These are phyloP conservation scores for Hemileccinum rubropunctum DNA, from an alignment of 768 basidiomycete genomes.

Conservation along the genomic window DNA sequence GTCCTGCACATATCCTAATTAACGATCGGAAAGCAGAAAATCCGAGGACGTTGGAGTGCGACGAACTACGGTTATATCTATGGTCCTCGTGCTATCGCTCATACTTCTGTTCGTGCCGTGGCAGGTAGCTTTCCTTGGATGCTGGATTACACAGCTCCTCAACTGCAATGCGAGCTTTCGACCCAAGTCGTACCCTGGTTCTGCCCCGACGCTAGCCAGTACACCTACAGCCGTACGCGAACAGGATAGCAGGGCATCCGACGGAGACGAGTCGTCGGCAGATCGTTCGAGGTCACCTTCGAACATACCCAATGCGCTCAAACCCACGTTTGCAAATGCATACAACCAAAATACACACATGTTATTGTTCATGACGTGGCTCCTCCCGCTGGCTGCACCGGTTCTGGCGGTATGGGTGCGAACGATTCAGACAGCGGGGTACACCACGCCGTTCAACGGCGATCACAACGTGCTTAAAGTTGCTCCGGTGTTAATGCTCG, in stretches of 20 bases:
- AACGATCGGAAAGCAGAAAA: slow-evolving; percentile 9
- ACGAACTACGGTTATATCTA: slow-evolving; percentile 53
- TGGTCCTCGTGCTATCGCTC: slow-evolving; percentile 57
- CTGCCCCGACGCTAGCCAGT: slow-evolving; percentile 23
- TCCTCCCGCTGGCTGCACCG: slow-evolving; percentile 74
- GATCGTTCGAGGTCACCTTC: background rate
- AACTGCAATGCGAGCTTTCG: slow-evolving; percentile 47
- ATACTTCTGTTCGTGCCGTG: slow-evolving; percentile 82
- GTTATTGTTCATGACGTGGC: slow-evolving; percentile 74
- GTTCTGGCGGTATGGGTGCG: slow-evolving; percentile 88
- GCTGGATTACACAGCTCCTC: slow-evolving; percentile 75
- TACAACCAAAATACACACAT: slow-evolving; percentile 57
- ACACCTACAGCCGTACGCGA: slow-evolving; percentile 24
- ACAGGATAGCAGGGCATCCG: background rate
- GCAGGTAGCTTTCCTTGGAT: slow-evolving; percentile 87
- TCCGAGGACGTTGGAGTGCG: slow-evolving; percentile 39
- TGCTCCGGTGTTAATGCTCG: slow-evolving; percentile 60
- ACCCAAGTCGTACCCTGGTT: slow-evolving; percentile 17
- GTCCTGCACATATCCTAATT: background rate
- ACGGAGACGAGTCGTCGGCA: slow-evolving; percentile 12
- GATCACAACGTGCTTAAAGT: slow-evolving; percentile 73
- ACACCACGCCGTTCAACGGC: slow-evolving; percentile 74
- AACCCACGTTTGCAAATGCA: slow-evolving; percentile 23
- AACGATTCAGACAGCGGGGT: slow-evolving; percentile 76
- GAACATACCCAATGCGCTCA: background rate